Percentiles rank a stretch among this genome's conserved stretches.
phyloP scores from a whole-genome alignment of 2,329 filamentous ascomycete species.

The Rutstroemia sp. region DNA sequence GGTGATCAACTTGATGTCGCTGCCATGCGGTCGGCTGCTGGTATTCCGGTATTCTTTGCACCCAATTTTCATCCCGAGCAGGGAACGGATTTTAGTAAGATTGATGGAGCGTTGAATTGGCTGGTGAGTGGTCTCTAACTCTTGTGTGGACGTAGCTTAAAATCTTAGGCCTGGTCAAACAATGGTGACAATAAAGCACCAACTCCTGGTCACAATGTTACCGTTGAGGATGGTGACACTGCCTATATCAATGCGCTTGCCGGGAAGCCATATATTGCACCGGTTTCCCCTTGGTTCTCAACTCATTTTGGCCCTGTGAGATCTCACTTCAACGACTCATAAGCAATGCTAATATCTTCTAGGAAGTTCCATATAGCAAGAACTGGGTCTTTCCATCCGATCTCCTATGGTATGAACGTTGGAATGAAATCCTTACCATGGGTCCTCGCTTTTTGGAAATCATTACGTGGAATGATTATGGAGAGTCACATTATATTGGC shows the following conservation, averaged over 20 bases:
- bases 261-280: constrained; percentile 21
- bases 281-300: constrained; percentile 33
- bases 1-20: constrained; percentile 39
- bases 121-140: constrained; percentile 7
- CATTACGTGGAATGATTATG: constrained; percentile 43
- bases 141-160: no score
- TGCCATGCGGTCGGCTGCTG: constrained; percentile 31
- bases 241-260: constrained; percentile 15
- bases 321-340: constrained; percentile 34
- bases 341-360: constrained; percentile 13
- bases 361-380: constrained; percentile 30
- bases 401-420: constrained; percentile 33
- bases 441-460: constrained; percentile 38
- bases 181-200: constrained; percentile 22
- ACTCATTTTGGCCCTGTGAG: constrained; percentile 35
- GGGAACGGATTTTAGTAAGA: constrained; percentile 9
- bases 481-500: constrained; percentile 45
- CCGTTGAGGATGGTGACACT: constrained; percentile 16
- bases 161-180: constrained; percentile 16
- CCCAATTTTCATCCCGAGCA: constrained; percentile 21
- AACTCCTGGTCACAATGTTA: constrained; percentile 15
- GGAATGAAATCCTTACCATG: constrained; percentile 34
- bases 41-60: constrained; percentile 18
- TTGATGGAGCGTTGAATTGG: constrained; percentile 22
- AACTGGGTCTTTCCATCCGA: constrained; percentile 38